These are phyloP conservation scores for Pharnaceum exiguum DNA, from an alignment of 148 eudicot species.

Conservation along the genomic window DNA sequence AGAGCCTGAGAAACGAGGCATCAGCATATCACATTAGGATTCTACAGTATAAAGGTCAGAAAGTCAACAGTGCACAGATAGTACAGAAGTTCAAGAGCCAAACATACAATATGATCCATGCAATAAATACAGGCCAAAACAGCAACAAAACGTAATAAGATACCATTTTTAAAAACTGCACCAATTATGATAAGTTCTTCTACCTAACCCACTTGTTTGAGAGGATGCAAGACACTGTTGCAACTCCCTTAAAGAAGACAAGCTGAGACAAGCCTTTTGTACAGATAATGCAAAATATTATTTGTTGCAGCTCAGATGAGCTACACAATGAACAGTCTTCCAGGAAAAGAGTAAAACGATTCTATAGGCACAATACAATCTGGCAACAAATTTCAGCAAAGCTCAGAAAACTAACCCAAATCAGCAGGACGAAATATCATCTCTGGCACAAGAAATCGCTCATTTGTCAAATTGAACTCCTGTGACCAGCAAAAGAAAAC, in stretches of 20 bases:
- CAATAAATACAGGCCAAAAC: neutral
- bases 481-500: conserved; percentile 20
- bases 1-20: no score
- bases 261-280: no score
- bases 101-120: neutral
- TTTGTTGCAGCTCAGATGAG: no score
- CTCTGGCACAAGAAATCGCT: conserved; percentile 99
- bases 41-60: neutral
- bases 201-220: no score
- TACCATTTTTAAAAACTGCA: neutral
- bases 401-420: conserved; percentile 44
- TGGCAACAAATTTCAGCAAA: neutral
- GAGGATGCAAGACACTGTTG: no score
- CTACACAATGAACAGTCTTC: no score
- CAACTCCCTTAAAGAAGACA: no score
- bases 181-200: neutral
- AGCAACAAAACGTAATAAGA: neutral
- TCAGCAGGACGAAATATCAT: conserved; percentile 96
- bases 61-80: neutral
- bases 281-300: no score
- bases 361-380: neutral
- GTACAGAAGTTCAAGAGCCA: neutral
- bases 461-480: conserved; percentile 92
- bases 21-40: neutral
- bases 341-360: no score